Conservation (phyloP, 352 stramenopile species). For the Globisporangium iwayamae region DNA sequence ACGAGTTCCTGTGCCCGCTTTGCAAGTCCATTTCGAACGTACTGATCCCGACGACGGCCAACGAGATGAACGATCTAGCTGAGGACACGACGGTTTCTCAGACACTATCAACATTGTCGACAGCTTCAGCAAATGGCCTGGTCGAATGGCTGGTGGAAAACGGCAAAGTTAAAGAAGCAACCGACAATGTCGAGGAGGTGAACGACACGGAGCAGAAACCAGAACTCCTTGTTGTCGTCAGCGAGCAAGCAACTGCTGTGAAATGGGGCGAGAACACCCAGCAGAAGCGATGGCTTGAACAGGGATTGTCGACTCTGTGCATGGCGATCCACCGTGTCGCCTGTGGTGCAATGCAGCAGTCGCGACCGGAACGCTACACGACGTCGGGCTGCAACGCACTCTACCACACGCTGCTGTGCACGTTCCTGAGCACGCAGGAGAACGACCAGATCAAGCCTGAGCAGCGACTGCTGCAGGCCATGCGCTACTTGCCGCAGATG, state of each 20-base stretch:
- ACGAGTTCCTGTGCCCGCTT: constrained; percentile 95
- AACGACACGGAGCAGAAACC: constrained; percentile 29
- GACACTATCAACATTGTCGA: neutral
- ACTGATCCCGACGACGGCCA: constrained; percentile 85
- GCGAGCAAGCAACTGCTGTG: neutral
- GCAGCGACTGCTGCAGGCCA: constrained; percentile 61
- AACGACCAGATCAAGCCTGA: constrained; percentile 60
- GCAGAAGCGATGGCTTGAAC: constrained; percentile 52
- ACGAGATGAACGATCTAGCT: constrained; percentile 31
- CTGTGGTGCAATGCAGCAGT: constrained; percentile 80
- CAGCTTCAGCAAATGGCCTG: constrained; percentile 28
- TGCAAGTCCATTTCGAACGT: constrained; percentile 98
- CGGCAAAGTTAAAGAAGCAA: constrained; percentile 13
- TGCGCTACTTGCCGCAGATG: constrained; percentile 76
- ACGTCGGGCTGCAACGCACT: constrained; percentile 71
- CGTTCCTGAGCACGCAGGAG: constrained; percentile 56
- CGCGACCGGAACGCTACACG: constrained; percentile 74
- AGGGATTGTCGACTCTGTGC: constrained; percentile 71
- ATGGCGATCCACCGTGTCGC: constrained; percentile 86
- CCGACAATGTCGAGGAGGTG: neutral
- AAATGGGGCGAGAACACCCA: constrained; percentile 21
- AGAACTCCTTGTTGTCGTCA: neutral
- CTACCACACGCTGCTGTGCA: constrained; percentile 78
- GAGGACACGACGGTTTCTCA: neutral
- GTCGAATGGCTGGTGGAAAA: constrained; percentile 43